These are phyloP conservation scores for Aspergillus bertholletiae DNA, from an alignment of 495 filamentous ascomycete species.

Conservation along the genomic window DNA sequence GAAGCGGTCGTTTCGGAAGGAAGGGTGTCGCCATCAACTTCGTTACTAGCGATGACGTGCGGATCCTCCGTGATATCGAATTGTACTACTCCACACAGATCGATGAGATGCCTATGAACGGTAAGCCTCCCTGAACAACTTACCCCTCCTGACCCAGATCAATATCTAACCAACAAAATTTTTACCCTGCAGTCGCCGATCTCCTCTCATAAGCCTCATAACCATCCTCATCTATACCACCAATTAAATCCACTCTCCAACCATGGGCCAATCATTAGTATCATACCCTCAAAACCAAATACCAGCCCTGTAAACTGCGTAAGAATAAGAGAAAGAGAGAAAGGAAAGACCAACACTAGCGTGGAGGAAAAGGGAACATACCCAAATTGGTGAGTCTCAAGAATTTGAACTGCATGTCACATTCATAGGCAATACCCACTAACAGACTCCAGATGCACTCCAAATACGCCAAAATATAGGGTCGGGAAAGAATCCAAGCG, in stretches of 20 bases:
- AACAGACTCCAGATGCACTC: neutral
- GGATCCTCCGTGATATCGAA: constrained; percentile 97
- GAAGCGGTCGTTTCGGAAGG: constrained; percentile 90
- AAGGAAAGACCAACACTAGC: constrained; percentile 18
- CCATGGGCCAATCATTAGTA: neutral
- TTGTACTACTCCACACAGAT: constrained; percentile 97
- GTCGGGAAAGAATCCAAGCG: neutral
- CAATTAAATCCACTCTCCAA: neutral
- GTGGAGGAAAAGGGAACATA: constrained; percentile 38
- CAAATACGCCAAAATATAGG: neutral
- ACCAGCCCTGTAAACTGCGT: no score
- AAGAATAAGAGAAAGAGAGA: neutral
- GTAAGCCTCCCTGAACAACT: constrained; percentile 27
- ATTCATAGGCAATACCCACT: no score
- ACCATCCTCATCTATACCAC: neutral
- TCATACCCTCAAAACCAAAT: neutral
- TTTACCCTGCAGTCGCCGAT: constrained; percentile 35
- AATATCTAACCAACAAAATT: constrained; percentile 12
- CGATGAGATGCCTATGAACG: constrained; percentile 99
- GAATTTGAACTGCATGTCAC: no score
- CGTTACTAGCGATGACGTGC: constrained; percentile 94
- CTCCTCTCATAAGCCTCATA: constrained; percentile 36
- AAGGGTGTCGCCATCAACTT: constrained; percentile 99
- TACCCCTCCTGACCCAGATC: neutral
- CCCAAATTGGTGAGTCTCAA: constrained; percentile 21